phyloP scores from a whole-genome alignment of 345 rosid species.

The Moricandia moricandioides region DNA sequence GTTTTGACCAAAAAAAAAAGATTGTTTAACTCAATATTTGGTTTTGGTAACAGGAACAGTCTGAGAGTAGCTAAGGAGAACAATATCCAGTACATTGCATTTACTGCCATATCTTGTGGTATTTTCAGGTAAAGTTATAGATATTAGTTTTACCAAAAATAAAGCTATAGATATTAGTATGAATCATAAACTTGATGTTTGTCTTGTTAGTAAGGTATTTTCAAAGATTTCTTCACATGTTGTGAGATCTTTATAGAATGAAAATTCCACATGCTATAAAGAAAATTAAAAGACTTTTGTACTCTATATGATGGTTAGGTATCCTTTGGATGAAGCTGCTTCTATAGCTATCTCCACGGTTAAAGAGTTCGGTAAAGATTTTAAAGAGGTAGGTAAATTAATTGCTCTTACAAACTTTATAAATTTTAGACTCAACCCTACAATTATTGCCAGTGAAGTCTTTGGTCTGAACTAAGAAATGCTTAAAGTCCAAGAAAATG shows the following conservation, averaged over 20 bases:
- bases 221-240: neutral
- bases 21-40: neutral
- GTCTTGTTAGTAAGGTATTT: neutral
- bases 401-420: neutral
- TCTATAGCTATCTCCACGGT: slow-evolving; percentile 61
- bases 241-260: neutral
- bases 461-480: neutral
- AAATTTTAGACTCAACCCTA: neutral
- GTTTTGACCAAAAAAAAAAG: too few species aligned
- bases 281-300: neutral
- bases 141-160: too few species aligned
- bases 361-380: slow-evolving; percentile 55
- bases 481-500: neutral
- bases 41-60: slow-evolving; percentile 54
- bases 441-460: neutral
- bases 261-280: neutral
- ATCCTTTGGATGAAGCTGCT: slow-evolving; percentile 84
- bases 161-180: slow-evolving; percentile 17
- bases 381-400: slow-evolving; percentile 65
- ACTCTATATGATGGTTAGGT: slow-evolving; percentile 40
- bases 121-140: slow-evolving; percentile 47
- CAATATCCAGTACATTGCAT: slow-evolving; percentile 62
- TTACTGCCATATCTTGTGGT: slow-evolving; percentile 87
- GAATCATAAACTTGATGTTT: neutral
- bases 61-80: slow-evolving; percentile 61